A percentile compares a stretch with the other conserved stretches of the same genome.
phyloP scores from a whole-genome alignment of 2,329 filamentous ascomycete genomes.

The Sclerotinia nivalis region DNA sequence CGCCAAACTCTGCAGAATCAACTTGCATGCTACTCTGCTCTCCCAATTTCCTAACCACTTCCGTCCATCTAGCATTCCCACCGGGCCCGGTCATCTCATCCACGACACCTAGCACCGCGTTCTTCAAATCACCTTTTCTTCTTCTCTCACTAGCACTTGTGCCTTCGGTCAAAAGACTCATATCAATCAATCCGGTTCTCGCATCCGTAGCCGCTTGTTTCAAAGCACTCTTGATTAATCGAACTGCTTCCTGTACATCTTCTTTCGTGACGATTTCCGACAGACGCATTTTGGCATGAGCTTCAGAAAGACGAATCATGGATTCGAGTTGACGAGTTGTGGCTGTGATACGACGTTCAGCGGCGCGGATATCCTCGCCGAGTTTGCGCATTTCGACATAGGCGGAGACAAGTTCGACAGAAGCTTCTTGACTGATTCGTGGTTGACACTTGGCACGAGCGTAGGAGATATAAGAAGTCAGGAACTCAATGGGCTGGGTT shows the following conservation, averaged over 20 bases:
- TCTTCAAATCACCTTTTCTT: constrained; percentile 80
- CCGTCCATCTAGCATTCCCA: constrained; percentile 72
- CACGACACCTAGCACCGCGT: constrained; percentile 69
- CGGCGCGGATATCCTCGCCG: constrained; percentile 79
- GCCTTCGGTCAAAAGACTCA: constrained; percentile 94
- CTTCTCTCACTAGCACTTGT: constrained; percentile 84
- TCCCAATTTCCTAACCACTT: constrained; percentile 70
- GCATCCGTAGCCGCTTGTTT: constrained; percentile 97
- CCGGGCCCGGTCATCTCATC: constrained; percentile 76
- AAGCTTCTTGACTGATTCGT: constrained; percentile 74
- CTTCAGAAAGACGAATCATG: constrained; percentile 96
- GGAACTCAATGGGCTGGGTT: constrained; percentile 80
- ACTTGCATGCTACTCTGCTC: constrained; percentile 72
- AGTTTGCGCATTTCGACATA: constrained; percentile 96
- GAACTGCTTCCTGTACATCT: constrained; percentile 88
- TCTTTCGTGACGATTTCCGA: constrained; percentile 70
- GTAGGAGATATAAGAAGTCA: constrained; percentile 96
- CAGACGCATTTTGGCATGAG: constrained; percentile 97
- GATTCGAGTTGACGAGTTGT: constrained; percentile 95
- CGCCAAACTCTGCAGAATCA: constrained; percentile 78
- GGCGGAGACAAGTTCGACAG: constrained; percentile 77
- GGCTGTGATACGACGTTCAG: constrained; percentile 95
- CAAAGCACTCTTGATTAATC: constrained; percentile 88
- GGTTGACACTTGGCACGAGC: constrained; percentile 86
- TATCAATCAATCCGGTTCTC: constrained; percentile 89